Percentiles rank a stretch among this genome's conserved stretches.
Evolutionary conservation across 2,329 filamentous ascomycete species (phyloP).

Genomic region (Tolypocladium sp.): DNA sequence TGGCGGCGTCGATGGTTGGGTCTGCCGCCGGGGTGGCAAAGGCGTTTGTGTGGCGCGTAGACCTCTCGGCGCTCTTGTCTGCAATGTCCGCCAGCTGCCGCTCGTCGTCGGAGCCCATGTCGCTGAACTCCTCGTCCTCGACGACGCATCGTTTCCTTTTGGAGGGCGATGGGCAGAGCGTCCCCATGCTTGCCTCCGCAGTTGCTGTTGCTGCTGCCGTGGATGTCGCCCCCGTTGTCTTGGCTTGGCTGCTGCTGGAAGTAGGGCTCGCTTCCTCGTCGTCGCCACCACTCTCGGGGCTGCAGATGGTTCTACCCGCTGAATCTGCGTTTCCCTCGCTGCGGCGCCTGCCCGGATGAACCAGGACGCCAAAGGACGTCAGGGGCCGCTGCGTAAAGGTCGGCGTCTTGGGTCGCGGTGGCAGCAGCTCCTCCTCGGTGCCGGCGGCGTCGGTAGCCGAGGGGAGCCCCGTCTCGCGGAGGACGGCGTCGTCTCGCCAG

Average conservation of each 20-base stretch:
- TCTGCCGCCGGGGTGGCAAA: slow-evolving; percentile 17
- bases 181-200: neutral
- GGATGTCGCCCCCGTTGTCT: neutral
- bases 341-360: slow-evolving; percentile 10
- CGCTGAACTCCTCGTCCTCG: slow-evolving; percentile 18
- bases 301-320: neutral
- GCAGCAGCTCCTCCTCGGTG: neutral
- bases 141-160: slow-evolving; percentile 20
- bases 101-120: slow-evolving; percentile 29
- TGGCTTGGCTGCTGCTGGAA: neutral
- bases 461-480: slow-evolving; percentile 16
- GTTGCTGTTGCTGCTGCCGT: neutral
- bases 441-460: slow-evolving; percentile 2
- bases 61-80: slow-evolving; percentile 23
- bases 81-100: slow-evolving; percentile 23
- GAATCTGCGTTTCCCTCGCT: neutral
- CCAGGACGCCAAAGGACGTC: slow-evolving; percentile 18
- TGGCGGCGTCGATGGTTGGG: slow-evolving; percentile 10
- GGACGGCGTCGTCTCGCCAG: slow-evolving; percentile 29
- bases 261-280: neutral
- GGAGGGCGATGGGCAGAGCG: slow-evolving; percentile 3
- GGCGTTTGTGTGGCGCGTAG: slow-evolving; percentile 2
- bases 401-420: slow-evolving; percentile 14
- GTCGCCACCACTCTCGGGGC: neutral
- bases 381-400: slow-evolving; percentile 18